These are phyloP conservation scores for Cyclotella kingstonii DNA, from an alignment of 108 stramenopile species.

Conservation along the genomic window DNA sequence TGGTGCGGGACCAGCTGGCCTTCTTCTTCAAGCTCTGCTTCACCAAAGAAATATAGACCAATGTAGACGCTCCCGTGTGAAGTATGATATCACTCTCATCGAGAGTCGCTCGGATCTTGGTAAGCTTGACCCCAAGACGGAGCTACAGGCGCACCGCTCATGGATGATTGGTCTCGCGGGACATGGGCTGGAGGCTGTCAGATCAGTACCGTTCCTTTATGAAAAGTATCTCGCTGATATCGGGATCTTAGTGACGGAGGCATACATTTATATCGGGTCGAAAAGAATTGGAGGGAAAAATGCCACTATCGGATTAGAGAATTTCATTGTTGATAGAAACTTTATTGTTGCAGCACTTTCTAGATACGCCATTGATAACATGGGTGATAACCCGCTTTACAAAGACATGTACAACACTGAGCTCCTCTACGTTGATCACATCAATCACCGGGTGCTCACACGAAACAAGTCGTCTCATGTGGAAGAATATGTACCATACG, in stretches of 20 bases:
- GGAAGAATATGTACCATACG: constrained; percentile 51
- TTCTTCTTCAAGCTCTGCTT: constrained; percentile 52
- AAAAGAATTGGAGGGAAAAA: constrained; percentile 23
- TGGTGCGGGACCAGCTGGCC: constrained; percentile 63
- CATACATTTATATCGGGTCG: constrained; percentile 22
- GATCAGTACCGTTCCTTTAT: constrained; percentile 40
- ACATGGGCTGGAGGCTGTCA: constrained; percentile 49
- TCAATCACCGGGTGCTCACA: constrained; percentile 45
- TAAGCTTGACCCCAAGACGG: constrained; percentile 17
- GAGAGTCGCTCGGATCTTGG: constrained; percentile 49
- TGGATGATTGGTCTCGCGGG: constrained; percentile 63
- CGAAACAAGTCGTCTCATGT: constrained; percentile 29
- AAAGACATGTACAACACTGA: constrained; percentile 34
- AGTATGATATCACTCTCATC: constrained; percentile 49
- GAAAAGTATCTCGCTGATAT: constrained; percentile 42
- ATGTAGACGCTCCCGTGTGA: constrained; percentile 7
- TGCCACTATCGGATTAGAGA: not conserved
- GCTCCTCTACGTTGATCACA: constrained; percentile 45
- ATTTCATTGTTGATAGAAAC: constrained; percentile 60
- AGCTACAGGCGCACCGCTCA: constrained; percentile 40
- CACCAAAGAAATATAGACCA: constrained; percentile 41
- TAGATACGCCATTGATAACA: constrained; percentile 42
- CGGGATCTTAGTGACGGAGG: constrained; percentile 29
- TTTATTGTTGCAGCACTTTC: constrained; percentile 56
- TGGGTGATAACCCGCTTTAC: constrained; percentile 8